These are phyloP conservation scores for Phanerodontia chrysosporium DNA, from an alignment of 768 basidiomycete species.

Conservation along the genomic window DNA sequence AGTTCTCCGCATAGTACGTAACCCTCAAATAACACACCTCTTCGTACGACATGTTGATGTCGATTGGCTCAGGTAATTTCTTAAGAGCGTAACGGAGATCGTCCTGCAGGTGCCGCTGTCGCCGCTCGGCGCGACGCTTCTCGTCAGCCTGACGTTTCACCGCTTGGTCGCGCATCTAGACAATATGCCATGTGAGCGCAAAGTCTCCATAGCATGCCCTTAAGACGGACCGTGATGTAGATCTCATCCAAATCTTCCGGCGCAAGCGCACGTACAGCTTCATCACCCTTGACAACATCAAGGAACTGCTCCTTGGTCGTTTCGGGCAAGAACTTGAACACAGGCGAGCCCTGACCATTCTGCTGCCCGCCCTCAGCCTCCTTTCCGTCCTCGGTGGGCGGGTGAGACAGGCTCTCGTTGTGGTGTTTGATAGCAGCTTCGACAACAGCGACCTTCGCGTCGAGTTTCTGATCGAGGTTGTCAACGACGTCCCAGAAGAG, in stretches of 20 bases:
- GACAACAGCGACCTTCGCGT: slow-evolving; percentile 68
- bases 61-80: slow-evolving; percentile 80
- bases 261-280: slow-evolving; percentile 42
- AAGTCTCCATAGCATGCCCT: slow-evolving; percentile 2
- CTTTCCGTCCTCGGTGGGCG: slow-evolving; percentile 29
- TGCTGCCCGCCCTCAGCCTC: slow-evolving; percentile 30
- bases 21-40: slow-evolving; percentile 46
- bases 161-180: slow-evolving; percentile 68
- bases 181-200: slow-evolving; percentile 1
- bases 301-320: slow-evolving; percentile 66
- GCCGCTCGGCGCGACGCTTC: slow-evolving; percentile 79
- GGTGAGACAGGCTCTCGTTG: slow-evolving; percentile 33
- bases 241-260: slow-evolving; percentile 53
- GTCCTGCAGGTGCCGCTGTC: slow-evolving; percentile 84
- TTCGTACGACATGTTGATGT: slow-evolving; percentile 73
- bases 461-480: slow-evolving; percentile 78
- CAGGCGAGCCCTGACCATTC: slow-evolving; percentile 22
- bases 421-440: slow-evolving; percentile 55
- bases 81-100: slow-evolving; percentile 94
- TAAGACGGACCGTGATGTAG: slow-evolving; percentile 54
- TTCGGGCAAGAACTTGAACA: slow-evolving; percentile 45
- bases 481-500: slow-evolving; percentile 96
- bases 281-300: slow-evolving; percentile 50
- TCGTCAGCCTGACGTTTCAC: slow-evolving; percentile 80
- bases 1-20: slow-evolving; percentile 3